Percentiles rank a stretch among this genome's conserved stretches.
phyloP scores from a whole-genome alignment of 208 protist genomes.

The Acanthamoeba lenticulata region DNA sequence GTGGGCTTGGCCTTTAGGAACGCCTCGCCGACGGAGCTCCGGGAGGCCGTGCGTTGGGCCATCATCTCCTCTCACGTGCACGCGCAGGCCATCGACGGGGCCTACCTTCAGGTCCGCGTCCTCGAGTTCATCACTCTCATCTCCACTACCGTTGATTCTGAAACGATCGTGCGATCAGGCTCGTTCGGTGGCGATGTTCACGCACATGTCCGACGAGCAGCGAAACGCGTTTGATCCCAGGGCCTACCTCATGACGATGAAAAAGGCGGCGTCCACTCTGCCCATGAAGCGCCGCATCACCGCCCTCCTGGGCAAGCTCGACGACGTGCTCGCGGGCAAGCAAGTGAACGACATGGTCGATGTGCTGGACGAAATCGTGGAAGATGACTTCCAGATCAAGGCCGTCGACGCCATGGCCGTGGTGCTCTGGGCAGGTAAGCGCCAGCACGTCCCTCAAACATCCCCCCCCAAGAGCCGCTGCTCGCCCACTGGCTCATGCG shows the following conservation, averaged over 20 bases:
- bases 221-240: neutral
- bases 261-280: neutral
- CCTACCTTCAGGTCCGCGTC: neutral
- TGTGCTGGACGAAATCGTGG: neutral
- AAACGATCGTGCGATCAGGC: neutral
- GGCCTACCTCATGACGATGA: neutral
- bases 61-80: neutral
- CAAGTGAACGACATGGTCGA: neutral
- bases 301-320: neutral
- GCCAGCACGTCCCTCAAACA: too few relatives aligned
- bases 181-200: neutral
- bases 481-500: neutral
- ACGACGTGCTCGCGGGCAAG: neutral
- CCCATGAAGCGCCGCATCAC: neutral
- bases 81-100: neutral
- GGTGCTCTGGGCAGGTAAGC: neutral
- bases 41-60: neutral
- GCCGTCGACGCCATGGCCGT: conserved; percentile 8
- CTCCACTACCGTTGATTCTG: neutral
- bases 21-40: neutral
- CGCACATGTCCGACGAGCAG: neutral
- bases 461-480: too few relatives aligned
- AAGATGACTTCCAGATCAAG: conserved; percentile 20
- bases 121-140: neutral
- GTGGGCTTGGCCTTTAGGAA: conserved; percentile 21